Base-by-base conservation (phyloP, 495 filamentous ascomycete genomes). In the Rhizodiscina lignyota region DNA sequence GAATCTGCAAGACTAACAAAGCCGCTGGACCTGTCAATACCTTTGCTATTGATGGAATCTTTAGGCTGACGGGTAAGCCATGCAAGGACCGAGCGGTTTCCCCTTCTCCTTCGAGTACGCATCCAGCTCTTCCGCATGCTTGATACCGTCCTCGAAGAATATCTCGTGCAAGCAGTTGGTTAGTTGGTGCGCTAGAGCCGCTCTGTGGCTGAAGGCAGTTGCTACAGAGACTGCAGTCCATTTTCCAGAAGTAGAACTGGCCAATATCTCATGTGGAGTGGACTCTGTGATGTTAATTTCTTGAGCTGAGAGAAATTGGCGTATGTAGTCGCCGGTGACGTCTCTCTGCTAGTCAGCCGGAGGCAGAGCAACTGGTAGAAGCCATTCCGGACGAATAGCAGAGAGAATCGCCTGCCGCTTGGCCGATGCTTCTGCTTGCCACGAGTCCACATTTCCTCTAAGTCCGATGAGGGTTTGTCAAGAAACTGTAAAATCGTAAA, bases 11-110 rank as follows among this genome's bases (percentile, higher is more conserved):
- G 48, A 1, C 41, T 34, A 12, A 46, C 49, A 15, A 55, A 38
- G 15, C 57, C 55, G 18, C 56, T 44, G 18, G 46, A 45, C 0
- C 53, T 39, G 38, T 61, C 57, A 32, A 51, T 44, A 13, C 53
- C 53, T n/a, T 48, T 42, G 17, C 59, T 38, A 21, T 45, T 41
- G 42, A 61, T 59, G 8, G 46, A 45, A 40, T 76, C 51, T 79
- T 81, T 10, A 81, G 49, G 34, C 71, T 77, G 11, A 80, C 41
- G 0, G 76, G 76, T 2, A 80, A 54, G 17, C 75, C 76, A 39
- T 81, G 75, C 0, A 81, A 52, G 0, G 72, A 0, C 63, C 63
- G 18, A 56, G 31, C 1, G 41, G 45, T 34, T 42, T 43, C 37
- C 49, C 48, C 39, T 55, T 38, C 36, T 51, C 23, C 3, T 42